Base-by-base conservation (phyloP, 2,329 filamentous ascomycete genomes). In the Ceratocystis eucalypticola region DNA sequence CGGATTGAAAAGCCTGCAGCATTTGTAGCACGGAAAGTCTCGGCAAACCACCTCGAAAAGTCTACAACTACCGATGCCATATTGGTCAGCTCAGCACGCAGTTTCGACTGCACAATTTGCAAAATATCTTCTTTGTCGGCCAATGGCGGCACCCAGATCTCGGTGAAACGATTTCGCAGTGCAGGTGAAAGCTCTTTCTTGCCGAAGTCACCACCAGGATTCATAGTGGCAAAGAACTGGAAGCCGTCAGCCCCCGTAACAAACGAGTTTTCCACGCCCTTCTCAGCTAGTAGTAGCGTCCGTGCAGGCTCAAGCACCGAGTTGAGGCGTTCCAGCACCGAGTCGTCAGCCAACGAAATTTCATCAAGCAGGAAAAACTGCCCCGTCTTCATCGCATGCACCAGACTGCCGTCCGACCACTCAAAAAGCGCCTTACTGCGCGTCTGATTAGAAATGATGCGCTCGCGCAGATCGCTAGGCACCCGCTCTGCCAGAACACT, bases 141-240 rank as follows among this genome's bases (percentile, higher is more conserved):
- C 67, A 97, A 78, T 0, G 92, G 84, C 1, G 94, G 91, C 0
- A 97, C 94, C 94, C 94, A 99, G 7, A 99, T 96, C 75, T 99
- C 94, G 0, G 94, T 99, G 74, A 99, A 96, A 68, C 94, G 89
- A 74, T 99, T 99, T 59, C 94, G 84, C 68, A 99, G 78, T 15
- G 94, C 95, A 2, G 94, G 94, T 0, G 94, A 99, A 12, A 99
- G 82, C 74, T 99, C 94, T 71, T 93, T 91, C 77, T 99, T 99
- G 70, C 94, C 94, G 74, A 97, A 99, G 73, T 99, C 94, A 59
- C 95, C 94, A 63, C 95, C 95, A 7, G 94, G 94, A 71, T 99
- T 99, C 94, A 99, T 99, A 0, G 94, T 99, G 2, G 94, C 93
- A 68, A 99, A 84, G 75, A 99, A 96, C 72, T 99, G 92, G 75